Percentiles rank a stretch among this genome's conserved stretches.
These are phyloP conservation scores for Plasmodiophora brassicae DNA, from an alignment of 208 protist genomes.

Conservation along the genomic window DNA sequence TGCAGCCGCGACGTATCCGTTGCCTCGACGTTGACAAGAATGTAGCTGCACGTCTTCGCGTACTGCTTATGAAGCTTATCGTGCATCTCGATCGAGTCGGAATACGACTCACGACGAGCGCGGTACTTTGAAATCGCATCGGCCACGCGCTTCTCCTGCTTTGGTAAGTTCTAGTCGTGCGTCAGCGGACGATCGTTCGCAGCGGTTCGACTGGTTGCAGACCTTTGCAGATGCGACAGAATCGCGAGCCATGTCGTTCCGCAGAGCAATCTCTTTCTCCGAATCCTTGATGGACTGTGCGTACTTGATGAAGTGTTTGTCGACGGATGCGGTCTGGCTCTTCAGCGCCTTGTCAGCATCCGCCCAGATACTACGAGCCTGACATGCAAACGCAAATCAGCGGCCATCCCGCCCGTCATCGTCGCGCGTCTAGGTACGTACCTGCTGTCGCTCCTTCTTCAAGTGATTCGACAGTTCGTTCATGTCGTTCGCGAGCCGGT, in stretches of 20 bases:
- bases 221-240: no score
- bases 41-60: neutral
- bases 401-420: neutral
- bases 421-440: no score
- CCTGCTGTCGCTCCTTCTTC: neutral
- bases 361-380: neutral
- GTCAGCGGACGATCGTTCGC: no score
- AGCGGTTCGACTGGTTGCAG: no score
- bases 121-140: neutral
- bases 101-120: neutral
- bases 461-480: neutral
- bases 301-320: neutral
- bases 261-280: neutral
- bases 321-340: neutral
- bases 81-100: neutral
- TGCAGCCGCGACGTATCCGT: neutral
- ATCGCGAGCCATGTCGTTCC: no score
- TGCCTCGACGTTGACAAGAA: conserved; percentile 15
- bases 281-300: neutral
- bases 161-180: neutral
- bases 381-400: neutral
- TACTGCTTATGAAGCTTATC: neutral
- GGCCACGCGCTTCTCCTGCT: neutral
- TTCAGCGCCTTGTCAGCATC: conserved; percentile 1
- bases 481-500: neutral